phyloP scores from a whole-genome alignment of 2,329 filamentous ascomycete species.

The Thelonectria discophora region DNA sequence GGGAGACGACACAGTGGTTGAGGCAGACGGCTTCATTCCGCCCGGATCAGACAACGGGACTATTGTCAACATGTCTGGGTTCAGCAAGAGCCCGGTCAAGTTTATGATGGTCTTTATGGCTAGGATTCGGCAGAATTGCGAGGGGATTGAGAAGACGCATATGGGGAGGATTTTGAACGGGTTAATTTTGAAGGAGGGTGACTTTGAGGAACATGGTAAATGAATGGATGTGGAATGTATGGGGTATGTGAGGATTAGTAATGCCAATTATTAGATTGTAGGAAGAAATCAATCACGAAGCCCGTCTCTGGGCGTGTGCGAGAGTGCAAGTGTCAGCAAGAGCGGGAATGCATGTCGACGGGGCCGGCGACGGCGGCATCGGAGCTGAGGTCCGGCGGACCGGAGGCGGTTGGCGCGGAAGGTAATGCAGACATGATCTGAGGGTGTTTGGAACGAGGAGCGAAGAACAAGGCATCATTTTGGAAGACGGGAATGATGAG shows the following conservation, averaged over 20 bases:
- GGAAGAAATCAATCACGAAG: neutral
- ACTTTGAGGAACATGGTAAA: slow-evolving; percentile 29
- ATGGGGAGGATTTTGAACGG: slow-evolving; percentile 51
- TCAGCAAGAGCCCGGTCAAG: slow-evolving; percentile 46
- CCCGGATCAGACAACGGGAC: neutral
- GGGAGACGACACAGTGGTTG: slow-evolving; percentile 35
- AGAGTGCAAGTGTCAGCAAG: no score
- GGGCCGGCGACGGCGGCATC: neutral
- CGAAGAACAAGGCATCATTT: neutral
- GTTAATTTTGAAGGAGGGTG: slow-evolving; percentile 30
- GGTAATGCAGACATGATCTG: neutral
- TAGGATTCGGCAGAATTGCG: slow-evolving; percentile 49
- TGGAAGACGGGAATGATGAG: neutral
- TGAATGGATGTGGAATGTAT: neutral
- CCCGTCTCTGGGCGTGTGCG: no score
- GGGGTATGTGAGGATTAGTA: no score
- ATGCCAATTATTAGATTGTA: no score
- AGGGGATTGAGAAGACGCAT: slow-evolving; percentile 53
- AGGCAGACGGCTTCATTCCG: slow-evolving; percentile 48
- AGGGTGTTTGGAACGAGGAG: neutral
- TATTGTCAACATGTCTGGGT: slow-evolving; percentile 35
- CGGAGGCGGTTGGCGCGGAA: neutral
- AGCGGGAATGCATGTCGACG: neutral
- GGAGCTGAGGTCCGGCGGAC: neutral
- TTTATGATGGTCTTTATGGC: slow-evolving; percentile 51